phyloP scores from a whole-genome alignment of 306 rosid species.

The Cucurbita argyrosperma region DNA sequence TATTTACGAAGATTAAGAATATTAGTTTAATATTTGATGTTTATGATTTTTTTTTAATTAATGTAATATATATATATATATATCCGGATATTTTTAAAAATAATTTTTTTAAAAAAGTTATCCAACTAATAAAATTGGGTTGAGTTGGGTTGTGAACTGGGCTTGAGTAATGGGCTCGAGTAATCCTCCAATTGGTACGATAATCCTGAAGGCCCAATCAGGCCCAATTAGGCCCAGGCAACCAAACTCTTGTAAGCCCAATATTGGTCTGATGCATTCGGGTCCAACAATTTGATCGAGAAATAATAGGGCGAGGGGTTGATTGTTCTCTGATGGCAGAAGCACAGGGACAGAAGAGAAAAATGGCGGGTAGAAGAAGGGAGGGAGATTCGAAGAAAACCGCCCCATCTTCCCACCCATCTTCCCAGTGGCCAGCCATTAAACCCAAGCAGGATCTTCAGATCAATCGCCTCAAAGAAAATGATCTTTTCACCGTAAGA shows the following conservation, averaged over 20 bases:
- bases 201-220: background rate
- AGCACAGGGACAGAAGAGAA: constrained; percentile 28
- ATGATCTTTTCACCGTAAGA: constrained; percentile 66
- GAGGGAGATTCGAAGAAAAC: constrained; percentile 17
- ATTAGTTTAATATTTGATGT: no score
- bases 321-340: constrained; percentile 16
- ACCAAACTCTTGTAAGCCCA: background rate
- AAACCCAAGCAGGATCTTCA: constrained; percentile 60
- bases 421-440: constrained; percentile 51
- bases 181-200: background rate
- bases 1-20: no score
- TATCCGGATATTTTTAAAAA: no score
- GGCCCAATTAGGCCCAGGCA: background rate
- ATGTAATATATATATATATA: no score
- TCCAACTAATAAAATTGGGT: no score
- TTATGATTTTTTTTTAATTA: no score
- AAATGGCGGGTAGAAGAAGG: constrained; percentile 50
- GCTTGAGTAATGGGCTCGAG: no score
- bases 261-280: background rate
- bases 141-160: no score
- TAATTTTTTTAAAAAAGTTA: no score
- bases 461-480: constrained; percentile 35
- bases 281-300: background rate
- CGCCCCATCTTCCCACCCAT: constrained; percentile 9
- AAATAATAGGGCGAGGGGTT: background rate